These are phyloP conservation scores for Apiospora rasikravindrae DNA, from an alignment of 2,329 filamentous ascomycete species.

Conservation along the genomic window DNA sequence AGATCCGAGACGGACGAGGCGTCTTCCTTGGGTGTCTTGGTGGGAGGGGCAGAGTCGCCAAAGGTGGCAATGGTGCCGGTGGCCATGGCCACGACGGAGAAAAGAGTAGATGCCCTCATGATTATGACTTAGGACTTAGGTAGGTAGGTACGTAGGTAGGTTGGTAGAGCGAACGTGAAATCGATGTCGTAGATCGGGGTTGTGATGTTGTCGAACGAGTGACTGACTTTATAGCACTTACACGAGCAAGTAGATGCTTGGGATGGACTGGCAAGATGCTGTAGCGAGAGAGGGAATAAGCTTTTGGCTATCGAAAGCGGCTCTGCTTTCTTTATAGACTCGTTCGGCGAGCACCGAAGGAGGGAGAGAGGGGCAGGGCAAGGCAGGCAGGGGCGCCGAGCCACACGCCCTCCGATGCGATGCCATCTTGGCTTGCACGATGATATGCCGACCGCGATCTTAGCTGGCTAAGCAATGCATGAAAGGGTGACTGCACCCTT, in stretches of 20 bases:
- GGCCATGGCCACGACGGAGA: constrained; percentile 11
- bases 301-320: neutral
- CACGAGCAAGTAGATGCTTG: constrained; percentile 1
- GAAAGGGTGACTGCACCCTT: neutral
- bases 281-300: neutral
- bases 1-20: neutral
- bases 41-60: neutral
- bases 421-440: constrained; percentile 14
- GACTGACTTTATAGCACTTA: neutral
- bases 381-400: neutral
- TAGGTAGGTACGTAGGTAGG: neutral
- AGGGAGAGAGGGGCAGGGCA: neutral
- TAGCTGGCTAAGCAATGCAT: constrained; percentile 2
- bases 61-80: neutral
- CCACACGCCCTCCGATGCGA: neutral
- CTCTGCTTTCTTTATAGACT: constrained; percentile 13
- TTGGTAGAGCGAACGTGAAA: neutral
- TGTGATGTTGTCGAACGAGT: neutral
- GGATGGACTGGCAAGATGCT: neutral
- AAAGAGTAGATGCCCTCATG: constrained; percentile 11
- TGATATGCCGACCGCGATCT: constrained; percentile 1
- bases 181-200: neutral
- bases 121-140: constrained; percentile 13
- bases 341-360: neutral
- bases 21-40: neutral